A percentile compares a stretch with the other conserved stretches of the same genome.
phyloP scores from a whole-genome alignment of 2,329 filamentous ascomycete genomes.

The Neoscytalidium dimidiatum region DNA sequence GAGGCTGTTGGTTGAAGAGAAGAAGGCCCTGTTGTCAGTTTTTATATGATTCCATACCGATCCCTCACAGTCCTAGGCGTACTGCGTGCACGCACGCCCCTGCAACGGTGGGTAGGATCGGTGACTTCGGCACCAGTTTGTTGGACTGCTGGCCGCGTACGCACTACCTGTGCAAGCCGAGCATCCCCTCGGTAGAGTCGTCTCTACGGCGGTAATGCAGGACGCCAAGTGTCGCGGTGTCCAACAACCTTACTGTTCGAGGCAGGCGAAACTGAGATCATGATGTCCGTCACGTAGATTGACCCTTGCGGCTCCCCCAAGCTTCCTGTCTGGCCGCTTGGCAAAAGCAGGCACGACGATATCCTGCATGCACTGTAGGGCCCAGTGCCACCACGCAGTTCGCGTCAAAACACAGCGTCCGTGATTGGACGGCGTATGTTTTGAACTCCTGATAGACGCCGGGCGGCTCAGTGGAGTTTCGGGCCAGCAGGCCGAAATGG shows the following conservation, averaged over 20 bases:
- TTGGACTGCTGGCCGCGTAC: neutral
- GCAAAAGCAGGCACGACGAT: constrained; percentile 1
- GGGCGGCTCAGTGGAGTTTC: neutral
- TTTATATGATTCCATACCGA: neutral
- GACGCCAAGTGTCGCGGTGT: neutral
- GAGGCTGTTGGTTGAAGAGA: neutral
- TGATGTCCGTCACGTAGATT: neutral
- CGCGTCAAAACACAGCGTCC: neutral
- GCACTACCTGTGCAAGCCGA: neutral
- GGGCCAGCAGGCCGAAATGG: neutral
- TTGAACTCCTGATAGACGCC: neutral
- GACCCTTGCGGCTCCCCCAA: constrained; percentile 12
- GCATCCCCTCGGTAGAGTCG: neutral
- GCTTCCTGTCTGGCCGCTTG: constrained; percentile 9
- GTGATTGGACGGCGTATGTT: neutral
- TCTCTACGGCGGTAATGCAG: neutral
- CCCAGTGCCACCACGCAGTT: neutral
- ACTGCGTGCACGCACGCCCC: neutral
- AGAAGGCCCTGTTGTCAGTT: neutral
- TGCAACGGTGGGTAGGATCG: neutral
- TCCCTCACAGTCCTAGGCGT: neutral
- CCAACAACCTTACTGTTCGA: neutral
- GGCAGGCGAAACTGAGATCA: constrained; percentile 5
- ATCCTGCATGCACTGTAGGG: neutral
- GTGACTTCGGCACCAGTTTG: neutral